A percentile compares a stretch with the other conserved stretches of the same genome.
Evolutionary conservation across 495 filamentous ascomycete genomes (phyloP).

Genomic region (Aspergillus baeticus): DNA sequence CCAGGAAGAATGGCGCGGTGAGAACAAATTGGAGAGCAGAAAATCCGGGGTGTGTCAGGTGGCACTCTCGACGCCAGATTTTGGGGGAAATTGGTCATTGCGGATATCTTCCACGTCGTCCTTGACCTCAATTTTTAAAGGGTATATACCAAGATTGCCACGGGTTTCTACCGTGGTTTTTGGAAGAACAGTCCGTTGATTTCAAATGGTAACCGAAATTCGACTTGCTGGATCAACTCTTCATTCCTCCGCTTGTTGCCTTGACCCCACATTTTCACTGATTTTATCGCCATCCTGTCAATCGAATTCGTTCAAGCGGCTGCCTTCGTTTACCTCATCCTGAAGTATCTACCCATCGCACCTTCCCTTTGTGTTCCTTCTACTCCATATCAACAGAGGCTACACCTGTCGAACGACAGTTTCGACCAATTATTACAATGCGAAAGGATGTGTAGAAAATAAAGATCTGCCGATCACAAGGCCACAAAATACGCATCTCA

Average conservation of each 20-base stretch:
- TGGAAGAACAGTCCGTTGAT: not conserved
- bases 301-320: too few species aligned
- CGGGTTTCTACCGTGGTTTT: not conserved
- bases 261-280: not conserved
- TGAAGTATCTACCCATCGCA: too few species aligned
- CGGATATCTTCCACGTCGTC: not conserved
- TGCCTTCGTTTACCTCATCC: too few species aligned
- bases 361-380: too few species aligned
- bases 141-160: not conserved
- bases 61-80: not conserved
- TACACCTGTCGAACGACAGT: too few species aligned
- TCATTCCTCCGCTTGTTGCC: not conserved
- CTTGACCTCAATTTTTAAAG: not conserved
- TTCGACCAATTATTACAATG: not conserved
- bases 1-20: not conserved
- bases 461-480: too few species aligned
- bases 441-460: not conserved
- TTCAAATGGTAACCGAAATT: not conserved
- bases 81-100: not conserved
- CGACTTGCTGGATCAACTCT: too few species aligned
- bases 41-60: slow-evolving; percentile 2
- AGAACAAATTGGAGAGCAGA: not conserved
- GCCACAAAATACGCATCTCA: not conserved
- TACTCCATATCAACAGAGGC: too few species aligned
- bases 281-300: too few species aligned